Conservation (phyloP, 2,329 filamentous ascomycete species). For the Xylaria hypoxylon region DNA sequence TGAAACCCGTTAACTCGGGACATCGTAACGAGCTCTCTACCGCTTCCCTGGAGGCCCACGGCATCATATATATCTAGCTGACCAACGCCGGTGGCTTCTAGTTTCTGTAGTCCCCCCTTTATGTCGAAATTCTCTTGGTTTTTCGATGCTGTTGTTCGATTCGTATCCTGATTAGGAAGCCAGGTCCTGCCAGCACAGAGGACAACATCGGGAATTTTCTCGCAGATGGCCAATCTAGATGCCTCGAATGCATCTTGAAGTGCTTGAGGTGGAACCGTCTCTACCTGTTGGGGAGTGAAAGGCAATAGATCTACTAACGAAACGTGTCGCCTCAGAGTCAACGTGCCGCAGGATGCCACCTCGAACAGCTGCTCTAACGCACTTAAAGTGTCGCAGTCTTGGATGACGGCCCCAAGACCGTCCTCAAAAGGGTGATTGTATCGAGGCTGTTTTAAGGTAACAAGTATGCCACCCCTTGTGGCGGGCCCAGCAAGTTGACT, state of each 20-base stretch:
- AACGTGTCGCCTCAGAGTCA: conserved; percentile 1
- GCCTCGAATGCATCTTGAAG: conserved; percentile 20
- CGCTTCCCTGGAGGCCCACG: conserved; percentile 2
- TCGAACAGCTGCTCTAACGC: conserved; percentile 12
- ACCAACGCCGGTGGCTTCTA: conserved; percentile 14
- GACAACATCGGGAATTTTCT: conserved; percentile 11
- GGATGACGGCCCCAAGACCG: conserved; percentile 10
- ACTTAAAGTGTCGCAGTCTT: conserved; percentile 12
- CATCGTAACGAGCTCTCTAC: conserved; percentile 3
- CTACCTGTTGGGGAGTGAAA: conserved; percentile 7
- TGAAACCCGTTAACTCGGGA: conserved; percentile 22
- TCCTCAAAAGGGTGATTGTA: conserved; percentile 17
- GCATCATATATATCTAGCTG: conserved; percentile 11
- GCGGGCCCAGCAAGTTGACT: conserved; percentile 22
- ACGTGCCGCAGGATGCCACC: conserved; percentile 12
- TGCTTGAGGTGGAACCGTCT: neutral
- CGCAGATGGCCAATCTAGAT: conserved; percentile 15
- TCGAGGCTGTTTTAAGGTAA: conserved; percentile 19
- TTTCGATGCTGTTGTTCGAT: too few relatives aligned
- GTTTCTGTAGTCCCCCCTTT: conserved; percentile 11
- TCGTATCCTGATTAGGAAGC: neutral
- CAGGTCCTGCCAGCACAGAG: conserved; percentile 19
- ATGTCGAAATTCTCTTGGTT: neutral
- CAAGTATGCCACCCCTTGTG: conserved; percentile 18
- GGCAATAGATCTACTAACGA: conserved; percentile 22